These are phyloP conservation scores for Colletotrichum coccodes DNA, from an alignment of 2,329 filamentous ascomycete genomes.

Conservation along the genomic window DNA sequence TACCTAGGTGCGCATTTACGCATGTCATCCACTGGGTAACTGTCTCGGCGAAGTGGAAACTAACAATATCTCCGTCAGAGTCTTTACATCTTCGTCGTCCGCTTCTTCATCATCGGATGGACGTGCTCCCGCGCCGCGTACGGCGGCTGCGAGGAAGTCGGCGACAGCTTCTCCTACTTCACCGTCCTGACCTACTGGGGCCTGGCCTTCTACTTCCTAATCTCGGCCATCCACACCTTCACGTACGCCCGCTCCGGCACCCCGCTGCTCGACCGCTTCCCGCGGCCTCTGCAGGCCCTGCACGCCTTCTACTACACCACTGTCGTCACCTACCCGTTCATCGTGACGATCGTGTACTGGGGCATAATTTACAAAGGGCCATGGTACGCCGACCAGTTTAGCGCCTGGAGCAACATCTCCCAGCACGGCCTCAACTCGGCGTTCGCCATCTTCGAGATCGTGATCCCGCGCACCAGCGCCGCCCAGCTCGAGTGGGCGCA, in stretches of 20 bases:
- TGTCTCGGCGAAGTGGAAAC: not conserved
- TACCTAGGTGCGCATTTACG: not conserved
- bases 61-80: conserved; percentile 44
- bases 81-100: conserved; percentile 76
- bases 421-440: conserved; percentile 79
- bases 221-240: conserved; percentile 75
- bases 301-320: conserved; percentile 74
- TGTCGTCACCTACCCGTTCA: conserved; percentile 70
- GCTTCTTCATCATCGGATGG: conserved; percentile 77
- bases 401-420: conserved; percentile 74
- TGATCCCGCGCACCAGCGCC: conserved; percentile 72
- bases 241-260: conserved; percentile 67
- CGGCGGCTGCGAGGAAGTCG: conserved; percentile 57
- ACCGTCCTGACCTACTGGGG: conserved; percentile 87
- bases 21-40: not conserved
- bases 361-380: conserved; percentile 61
- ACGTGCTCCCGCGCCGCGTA: conserved; percentile 59
- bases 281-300: conserved; percentile 70
- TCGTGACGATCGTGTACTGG: conserved; percentile 81
- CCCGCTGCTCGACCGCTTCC: conserved; percentile 68
- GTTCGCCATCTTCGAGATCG: conserved; percentile 81
- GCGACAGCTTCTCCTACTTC: conserved; percentile 80
- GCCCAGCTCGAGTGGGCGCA: conserved; percentile 67
- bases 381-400: conserved; percentile 56
- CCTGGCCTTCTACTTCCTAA: conserved; percentile 80